Base-by-base conservation (phyloP, 2,329 filamentous ascomycete species). In the Colletotrichum endophyticum region DNA sequence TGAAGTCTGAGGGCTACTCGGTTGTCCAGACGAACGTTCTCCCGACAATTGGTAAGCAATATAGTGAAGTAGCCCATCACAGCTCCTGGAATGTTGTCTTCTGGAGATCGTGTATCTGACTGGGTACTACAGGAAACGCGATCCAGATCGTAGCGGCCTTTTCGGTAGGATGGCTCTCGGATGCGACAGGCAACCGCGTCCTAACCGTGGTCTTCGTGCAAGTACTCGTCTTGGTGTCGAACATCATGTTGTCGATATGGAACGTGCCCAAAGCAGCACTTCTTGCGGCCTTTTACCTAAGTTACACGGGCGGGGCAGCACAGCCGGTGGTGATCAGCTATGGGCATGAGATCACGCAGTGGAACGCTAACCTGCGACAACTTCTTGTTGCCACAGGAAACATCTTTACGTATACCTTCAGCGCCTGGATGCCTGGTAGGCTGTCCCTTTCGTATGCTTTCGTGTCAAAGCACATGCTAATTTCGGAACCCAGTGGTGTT, bases 11-110 rank as follows among this genome's bases (percentile, higher is more conserved):
- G 76, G 81, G 83, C n/a, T 87, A 87, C 73, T 86, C 88, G 53
- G 73, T 79, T 0, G 89, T 88, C 86, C 91, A 92, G 77, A 85
- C 88, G 27, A 86, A 53, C 89, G 89, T 1, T 80, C 90, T 83
- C 89, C 19, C 28, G 81, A 75, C 73, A n/a, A 61, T 68, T 3
- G 72, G 66, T 8, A 66, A 67, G 39, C 12, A n/a, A 2, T 49
- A 22, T 49, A 22, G 5, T 22, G 11, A 5, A 39, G 6, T 3
- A 6, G n/a, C 27, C 0, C 22, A 11, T 13, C 7, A 1, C 16
- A 15, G 2, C 9, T 1, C 34, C 7, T 36, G 34, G 34, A 36
- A 0, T 16, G 34, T 8, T 8, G 34, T 2, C 1, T 16, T 16
- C 34, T 36, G 34, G 0, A 1, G 0, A 36, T 36, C 6, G 0